These are phyloP conservation scores for Sonneratia alba DNA, from an alignment of 345 rosid genomes.

Conservation along the genomic window DNA sequence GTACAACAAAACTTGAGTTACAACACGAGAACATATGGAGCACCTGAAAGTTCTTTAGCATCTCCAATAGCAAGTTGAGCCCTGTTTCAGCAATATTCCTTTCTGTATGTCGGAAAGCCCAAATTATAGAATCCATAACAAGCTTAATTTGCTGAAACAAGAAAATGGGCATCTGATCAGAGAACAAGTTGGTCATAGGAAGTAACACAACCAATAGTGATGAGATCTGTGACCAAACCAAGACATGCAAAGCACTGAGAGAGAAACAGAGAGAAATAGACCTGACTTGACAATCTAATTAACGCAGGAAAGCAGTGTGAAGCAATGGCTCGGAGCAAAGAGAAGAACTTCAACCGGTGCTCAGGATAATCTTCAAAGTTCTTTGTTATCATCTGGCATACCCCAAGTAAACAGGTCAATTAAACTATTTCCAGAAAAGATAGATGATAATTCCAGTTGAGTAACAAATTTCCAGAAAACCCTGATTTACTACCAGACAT, in stretches of 20 bases:
- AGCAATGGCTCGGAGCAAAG: slow-evolving; percentile 96
- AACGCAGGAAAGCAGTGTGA: slow-evolving; percentile 87
- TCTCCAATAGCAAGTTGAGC: slow-evolving; percentile 77
- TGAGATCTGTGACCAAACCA: background rate
- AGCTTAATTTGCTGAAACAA: slow-evolving; percentile 67
- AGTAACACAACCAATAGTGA: background rate
- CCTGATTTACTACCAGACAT: background rate
- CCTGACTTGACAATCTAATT: slow-evolving; percentile 89
- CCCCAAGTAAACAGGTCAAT: slow-evolving; percentile 9
- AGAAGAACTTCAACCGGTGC: slow-evolving; percentile 96
- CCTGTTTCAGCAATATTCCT: slow-evolving; percentile 99
- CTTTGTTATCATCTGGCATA: slow-evolving; percentile 87
- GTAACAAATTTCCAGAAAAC: background rate
- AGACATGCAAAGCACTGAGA: background rate
- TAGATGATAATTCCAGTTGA: background rate
- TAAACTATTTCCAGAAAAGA: background rate
- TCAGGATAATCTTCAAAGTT: slow-evolving; percentile 99
- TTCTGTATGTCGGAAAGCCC: slow-evolving; percentile 99
- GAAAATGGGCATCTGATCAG: background rate
- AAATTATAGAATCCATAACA: slow-evolving; percentile 96
- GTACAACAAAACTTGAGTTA: background rate
- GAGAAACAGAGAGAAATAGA: slow-evolving; percentile 20
- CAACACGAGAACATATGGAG: background rate
- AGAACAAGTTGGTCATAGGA: background rate
- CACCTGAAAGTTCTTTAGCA: slow-evolving; percentile 94